phyloP scores from a whole-genome alignment of 768 basidiomycete species.

The Albatrellus ellisii region DNA sequence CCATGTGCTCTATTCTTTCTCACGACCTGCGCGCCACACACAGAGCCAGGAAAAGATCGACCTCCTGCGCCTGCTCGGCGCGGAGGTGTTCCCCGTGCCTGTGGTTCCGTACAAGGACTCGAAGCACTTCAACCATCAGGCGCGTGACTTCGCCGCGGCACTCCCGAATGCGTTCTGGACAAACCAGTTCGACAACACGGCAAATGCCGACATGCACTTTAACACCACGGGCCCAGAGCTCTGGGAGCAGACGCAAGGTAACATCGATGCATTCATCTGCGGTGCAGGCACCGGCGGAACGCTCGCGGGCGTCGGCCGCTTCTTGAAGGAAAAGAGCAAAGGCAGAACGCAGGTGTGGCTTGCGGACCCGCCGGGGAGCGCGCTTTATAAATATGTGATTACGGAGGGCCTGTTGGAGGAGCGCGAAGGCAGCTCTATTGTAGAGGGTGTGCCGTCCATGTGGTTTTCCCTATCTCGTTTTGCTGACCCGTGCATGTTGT shows the following conservation, averaged over 20 bases:
- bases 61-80: constrained; percentile 91
- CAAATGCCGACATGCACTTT: constrained; percentile 91
- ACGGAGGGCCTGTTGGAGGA: constrained; percentile 71
- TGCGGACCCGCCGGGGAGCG: constrained; percentile 93
- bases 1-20: background rate
- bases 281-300: constrained; percentile 94
- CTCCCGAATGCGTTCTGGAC: constrained; percentile 86
- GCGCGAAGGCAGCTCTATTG: constrained; percentile 76
- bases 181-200: constrained; percentile 93
- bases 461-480: background rate
- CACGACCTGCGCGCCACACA: background rate
- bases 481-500: constrained; percentile 2
- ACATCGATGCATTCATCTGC: constrained; percentile 81
- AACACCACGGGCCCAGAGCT: constrained; percentile 91
- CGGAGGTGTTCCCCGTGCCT: constrained; percentile 91
- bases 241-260: constrained; percentile 75
- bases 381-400: constrained; percentile 70
- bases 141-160: constrained; percentile 67
- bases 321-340: constrained; percentile 66
- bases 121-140: constrained; percentile 95
- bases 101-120: constrained; percentile 95
- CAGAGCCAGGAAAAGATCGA: constrained; percentile 99
- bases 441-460: constrained; percentile 49
- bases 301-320: constrained; percentile 77
- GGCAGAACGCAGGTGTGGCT: constrained; percentile 84